These are phyloP conservation scores for Dissophora ornata DNA, from an alignment of 192 early-diverging fungal genomes.

Conservation along the genomic window DNA sequence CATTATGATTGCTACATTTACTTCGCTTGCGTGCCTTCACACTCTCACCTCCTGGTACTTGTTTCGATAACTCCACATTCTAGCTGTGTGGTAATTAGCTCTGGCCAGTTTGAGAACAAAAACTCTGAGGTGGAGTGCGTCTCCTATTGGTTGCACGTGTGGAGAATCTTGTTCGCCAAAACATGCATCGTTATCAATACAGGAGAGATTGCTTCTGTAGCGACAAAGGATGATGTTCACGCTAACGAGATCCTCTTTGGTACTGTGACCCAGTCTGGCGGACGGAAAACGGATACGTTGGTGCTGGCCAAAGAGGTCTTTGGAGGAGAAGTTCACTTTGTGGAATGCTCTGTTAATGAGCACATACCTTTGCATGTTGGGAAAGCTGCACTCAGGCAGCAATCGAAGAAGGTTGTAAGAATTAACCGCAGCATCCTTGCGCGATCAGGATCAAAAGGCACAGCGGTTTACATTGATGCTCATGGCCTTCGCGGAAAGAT, in stretches of 20 bases:
- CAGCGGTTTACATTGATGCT: constrained; percentile 22
- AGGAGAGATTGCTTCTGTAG: constrained; percentile 22
- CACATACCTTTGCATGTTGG: constrained; percentile 20
- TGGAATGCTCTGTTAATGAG: constrained; percentile 26
- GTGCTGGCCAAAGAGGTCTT: constrained; percentile 4
- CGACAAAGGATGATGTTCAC: constrained; percentile 18
- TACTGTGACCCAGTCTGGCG: constrained; percentile 11
- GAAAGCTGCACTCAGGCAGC: constrained; percentile 5
- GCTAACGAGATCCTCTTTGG: constrained; percentile 21
- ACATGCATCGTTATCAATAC: too few relatives aligned
- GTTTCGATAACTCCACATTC: too few relatives aligned
- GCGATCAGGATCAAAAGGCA: constrained; percentile 7
- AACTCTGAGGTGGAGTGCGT: too few relatives aligned
- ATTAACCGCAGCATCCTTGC: constrained; percentile 36
- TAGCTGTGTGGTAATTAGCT: too few relatives aligned
- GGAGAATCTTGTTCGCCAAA: too few relatives aligned
- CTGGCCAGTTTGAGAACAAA: too few relatives aligned
- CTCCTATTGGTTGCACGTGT: too few relatives aligned
- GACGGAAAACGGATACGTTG: constrained; percentile 26
- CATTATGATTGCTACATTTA: too few relatives aligned
- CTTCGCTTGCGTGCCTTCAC: too few relatives aligned
- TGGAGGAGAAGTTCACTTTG: background rate
- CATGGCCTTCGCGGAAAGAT: constrained; percentile 20
- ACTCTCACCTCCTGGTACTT: too few relatives aligned
- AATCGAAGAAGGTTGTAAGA: constrained; percentile 26